Evolutionary conservation across 1,284 basidiomycete species (phyloP), one percentile per base, ranked within the genome.

Genomic region (Singerocomus inundabilis): DNA sequence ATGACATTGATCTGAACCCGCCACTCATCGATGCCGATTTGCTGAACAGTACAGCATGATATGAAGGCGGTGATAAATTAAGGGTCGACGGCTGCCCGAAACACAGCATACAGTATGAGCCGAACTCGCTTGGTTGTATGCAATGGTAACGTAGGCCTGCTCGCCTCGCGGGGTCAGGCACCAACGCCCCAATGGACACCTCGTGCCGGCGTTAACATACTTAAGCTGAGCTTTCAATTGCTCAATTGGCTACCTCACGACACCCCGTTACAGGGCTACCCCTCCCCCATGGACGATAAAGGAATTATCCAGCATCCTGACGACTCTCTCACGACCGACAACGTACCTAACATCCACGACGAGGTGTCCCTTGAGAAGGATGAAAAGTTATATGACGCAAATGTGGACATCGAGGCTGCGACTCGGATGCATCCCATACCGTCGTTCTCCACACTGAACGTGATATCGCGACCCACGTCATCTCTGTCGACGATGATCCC

Each of bases 401-500:
- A 65, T 25, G 50, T 55, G 30, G 72, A 73, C 37, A 43, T 66
- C 40, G 74, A 74, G 52, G 63, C 62, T 2, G 51, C 54, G 48
- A 58, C 24, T n/a, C n/a, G n/a, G 48, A 46, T 13, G 16, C 44
- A 28, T 59, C 57, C 36, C 60, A 61, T 37, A 48, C 55, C 1
- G 70, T 78, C 1, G 70, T 78, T 18, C 68, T 79, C 13, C 57
- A 70, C 36, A 67, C 67, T 52, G 76, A 75, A 53, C 70, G 73
- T 34, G 79, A 80, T 49, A 72, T 81, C 33, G 76, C 69, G 32
- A 79, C 77, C 0, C 67, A 77, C 64, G 68, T 84, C 46, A 75
- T 84, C 47, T 76, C 73, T 1, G 62, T 79, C 1, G 67, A 75
- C 8, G 84, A 85, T 52, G 80, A 85, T 54, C 77, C 79, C 0